A percentile compares a stretch with the other conserved stretches of the same genome.
Evolutionary conservation across 2,329 filamentous ascomycete genomes (phyloP).

Genomic region (Diaporthe vaccinii): DNA sequence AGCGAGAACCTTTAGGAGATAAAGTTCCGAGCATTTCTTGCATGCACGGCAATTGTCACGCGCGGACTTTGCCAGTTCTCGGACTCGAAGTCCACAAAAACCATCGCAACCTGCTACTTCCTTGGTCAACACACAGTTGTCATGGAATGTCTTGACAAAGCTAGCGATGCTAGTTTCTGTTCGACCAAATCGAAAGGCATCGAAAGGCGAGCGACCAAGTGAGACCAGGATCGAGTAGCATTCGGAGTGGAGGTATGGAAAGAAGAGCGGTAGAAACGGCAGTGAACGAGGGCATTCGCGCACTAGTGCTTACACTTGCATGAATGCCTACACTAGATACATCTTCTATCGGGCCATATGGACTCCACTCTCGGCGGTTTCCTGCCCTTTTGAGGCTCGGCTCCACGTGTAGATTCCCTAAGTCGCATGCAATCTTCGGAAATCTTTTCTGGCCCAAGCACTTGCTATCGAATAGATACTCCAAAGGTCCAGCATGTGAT

Average conservation of each 20-base stretch:
- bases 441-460: neutral
- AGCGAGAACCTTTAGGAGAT: neutral
- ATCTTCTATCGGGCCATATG: conserved; percentile 5
- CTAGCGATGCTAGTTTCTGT: neutral
- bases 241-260: conserved; percentile 4
- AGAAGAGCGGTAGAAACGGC: neutral
- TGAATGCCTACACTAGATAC: neutral
- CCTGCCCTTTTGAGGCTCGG: neutral
- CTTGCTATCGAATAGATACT: neutral
- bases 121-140: neutral
- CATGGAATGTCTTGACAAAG: neutral
- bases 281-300: neutral
- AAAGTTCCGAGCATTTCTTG: neutral
- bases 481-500: neutral
- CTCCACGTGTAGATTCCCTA: neutral
- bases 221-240: neutral
- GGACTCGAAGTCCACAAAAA: neutral
- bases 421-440: neutral
- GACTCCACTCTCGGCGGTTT: conserved; percentile 16
- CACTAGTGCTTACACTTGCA: conserved; percentile 21
- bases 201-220: neutral
- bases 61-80: neutral
- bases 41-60: neutral
- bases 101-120: neutral
- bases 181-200: neutral